Conservation (phyloP, 768 basidiomycete genomes). For the Collybiopsis confluens region DNA sequence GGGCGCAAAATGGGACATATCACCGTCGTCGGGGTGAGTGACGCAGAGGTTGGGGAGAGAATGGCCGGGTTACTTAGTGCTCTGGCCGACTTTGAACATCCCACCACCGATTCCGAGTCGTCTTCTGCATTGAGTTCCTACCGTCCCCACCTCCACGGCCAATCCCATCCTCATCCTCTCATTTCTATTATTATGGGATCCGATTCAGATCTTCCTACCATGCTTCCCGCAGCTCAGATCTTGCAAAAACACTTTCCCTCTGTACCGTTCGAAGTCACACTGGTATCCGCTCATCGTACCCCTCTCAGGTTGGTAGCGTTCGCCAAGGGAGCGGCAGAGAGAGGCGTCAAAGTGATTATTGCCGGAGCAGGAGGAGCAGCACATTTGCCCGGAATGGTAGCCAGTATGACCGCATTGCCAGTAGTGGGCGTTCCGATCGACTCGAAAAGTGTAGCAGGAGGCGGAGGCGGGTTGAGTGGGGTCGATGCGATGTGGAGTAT, state of each 20-base stretch:
- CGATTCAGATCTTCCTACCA: constrained; percentile 93
- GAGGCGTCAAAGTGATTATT: constrained; percentile 74
- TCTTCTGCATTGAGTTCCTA: constrained; percentile 45
- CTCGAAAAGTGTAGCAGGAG: not conserved
- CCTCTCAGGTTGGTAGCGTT: constrained; percentile 83
- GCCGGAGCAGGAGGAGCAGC: constrained; percentile 99
- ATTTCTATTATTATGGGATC: constrained; percentile 98
- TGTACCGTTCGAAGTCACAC: constrained; percentile 89
- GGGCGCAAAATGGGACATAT: constrained; percentile 99
- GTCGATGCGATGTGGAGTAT: constrained; percentile 97
- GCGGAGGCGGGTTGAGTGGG: constrained; percentile 88
- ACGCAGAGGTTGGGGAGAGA: constrained; percentile 63
- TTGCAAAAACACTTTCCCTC: constrained; percentile 61
- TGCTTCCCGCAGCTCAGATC: constrained; percentile 84
- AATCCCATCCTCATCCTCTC: constrained; percentile 67
- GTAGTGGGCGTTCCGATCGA: constrained; percentile 95
- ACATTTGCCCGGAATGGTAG: constrained; percentile 98
- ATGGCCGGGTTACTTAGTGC: constrained; percentile 64
- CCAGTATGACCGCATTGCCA: constrained; percentile 86
- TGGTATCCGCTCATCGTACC: constrained; percentile 96
- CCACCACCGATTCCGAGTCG: constrained; percentile 10
- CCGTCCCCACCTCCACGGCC: constrained; percentile 40
- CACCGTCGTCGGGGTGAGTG: constrained; percentile 79
- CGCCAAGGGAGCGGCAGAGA: constrained; percentile 63
- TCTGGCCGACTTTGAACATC: constrained; percentile 40